Evolutionary conservation across 768 basidiomycete species (phyloP).

Genomic region (Erythrobasidium yunnanense): DNA sequence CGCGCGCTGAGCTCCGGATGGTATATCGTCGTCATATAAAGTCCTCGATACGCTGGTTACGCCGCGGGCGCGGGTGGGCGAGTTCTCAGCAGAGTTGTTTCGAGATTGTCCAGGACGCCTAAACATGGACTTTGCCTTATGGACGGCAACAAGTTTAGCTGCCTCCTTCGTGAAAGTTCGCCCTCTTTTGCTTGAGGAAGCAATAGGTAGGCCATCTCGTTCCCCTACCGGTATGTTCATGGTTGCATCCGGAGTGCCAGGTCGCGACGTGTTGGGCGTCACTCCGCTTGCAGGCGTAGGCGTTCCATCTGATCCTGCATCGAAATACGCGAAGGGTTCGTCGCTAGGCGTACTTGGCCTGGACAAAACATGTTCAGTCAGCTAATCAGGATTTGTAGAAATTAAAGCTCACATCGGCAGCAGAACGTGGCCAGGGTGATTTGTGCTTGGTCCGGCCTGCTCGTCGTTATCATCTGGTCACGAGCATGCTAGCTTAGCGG

Average conservation of each 20-base stretch:
- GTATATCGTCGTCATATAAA: neutral
- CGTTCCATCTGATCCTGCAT: conserved; percentile 6
- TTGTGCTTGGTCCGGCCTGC: neutral
- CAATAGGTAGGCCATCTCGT: conserved; percentile 27
- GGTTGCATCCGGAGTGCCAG: conserved; percentile 4
- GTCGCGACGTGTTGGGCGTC: conserved; percentile 15
- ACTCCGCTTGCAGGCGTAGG: neutral
- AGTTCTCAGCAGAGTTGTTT: neutral
- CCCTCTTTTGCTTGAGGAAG: neutral
- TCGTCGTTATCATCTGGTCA: neutral
- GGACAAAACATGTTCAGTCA: neutral
- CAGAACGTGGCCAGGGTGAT: conserved; percentile 8
- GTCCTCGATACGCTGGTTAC: neutral
- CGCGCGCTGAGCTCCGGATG: neutral
- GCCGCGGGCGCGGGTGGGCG: neutral
- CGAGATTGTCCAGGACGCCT: neutral
- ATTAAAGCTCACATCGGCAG: conserved; percentile 5
- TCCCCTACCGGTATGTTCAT: conserved; percentile 20
- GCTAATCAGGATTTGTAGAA: neutral
- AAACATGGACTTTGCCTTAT: conserved; percentile 24
- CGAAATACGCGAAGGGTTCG: neutral
- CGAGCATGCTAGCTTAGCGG: neutral
- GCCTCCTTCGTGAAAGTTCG: conserved; percentile 2
- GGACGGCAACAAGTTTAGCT: neutral
- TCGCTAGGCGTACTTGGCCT: neutral